Evolutionary conservation across 192 early-diverging fungal species (phyloP), one percentile per base, ranked within the genome.

Genomic region (Polychytrium aggregatum): DNA sequence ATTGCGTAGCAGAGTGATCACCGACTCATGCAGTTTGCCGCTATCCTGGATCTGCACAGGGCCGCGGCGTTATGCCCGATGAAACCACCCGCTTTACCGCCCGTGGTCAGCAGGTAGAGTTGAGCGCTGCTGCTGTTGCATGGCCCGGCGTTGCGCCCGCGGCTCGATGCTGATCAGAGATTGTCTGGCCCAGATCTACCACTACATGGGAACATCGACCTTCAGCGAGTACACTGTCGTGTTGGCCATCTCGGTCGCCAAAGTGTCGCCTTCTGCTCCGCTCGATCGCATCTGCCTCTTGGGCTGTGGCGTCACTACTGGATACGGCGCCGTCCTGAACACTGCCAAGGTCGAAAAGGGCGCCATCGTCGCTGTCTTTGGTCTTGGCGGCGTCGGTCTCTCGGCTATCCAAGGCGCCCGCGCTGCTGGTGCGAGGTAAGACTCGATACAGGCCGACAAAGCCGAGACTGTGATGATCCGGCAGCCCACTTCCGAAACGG

Each of bases 171-270:
- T n/a, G n/a, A n/a, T n/a, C n/a, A n/a, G n/a, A n/a, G n/a, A n/a
- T n/a, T n/a, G n/a, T n/a, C n/a, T n/a, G n/a, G n/a, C n/a, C n/a
- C n/a, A n/a, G 2, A 82, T 95, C 41, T 90, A 79, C 69, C 94
- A 98, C 63, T 98, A 91, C 67, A 98, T 98, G 94, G 73, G 73
- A 35, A 60, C 57, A 37, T 92, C 88, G 14, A 97, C 93, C 2
- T 97, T 97, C 60, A 81, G 81, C 52, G 87, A 97, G 67, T 97
- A 97, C 79, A 89, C 89, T 24, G 93, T 97, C 16, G 84, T 81
- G 24, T 66, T 74, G 43, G 94, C 92, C 59, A 88, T 98, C 47
- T 90, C 90, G 3, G 65, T 91, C 41, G 94, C 89, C 40, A 93
- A 92, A 55, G 77, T 98, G 4, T 72, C 83, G 50, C 62, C 82